Conservation (phyloP, 805 yeast species). For the Ogataea siamensis region DNA sequence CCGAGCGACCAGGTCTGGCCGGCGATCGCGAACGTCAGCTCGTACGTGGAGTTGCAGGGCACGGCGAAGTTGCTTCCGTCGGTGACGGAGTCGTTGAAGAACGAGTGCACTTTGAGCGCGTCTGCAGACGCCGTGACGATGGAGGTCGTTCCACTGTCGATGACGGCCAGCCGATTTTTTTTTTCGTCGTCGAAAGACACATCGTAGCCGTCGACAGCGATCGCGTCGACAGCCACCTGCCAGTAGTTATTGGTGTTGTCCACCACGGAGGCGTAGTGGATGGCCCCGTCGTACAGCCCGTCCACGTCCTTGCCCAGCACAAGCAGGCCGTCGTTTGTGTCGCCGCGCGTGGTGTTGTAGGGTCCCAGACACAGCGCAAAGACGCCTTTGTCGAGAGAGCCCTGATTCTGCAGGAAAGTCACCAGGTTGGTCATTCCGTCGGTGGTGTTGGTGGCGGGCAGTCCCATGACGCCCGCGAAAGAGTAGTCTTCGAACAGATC, state of each 20-base stretch:
- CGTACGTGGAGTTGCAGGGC: constrained; percentile 48
- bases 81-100: constrained; percentile 46
- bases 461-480: constrained; percentile 60
- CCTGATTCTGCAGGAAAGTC: constrained; percentile 35
- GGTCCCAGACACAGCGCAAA: constrained; percentile 48
- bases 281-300: constrained; percentile 40
- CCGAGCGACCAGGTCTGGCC: constrained; percentile 44
- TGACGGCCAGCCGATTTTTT: constrained; percentile 42
- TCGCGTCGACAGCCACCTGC: constrained; percentile 44
- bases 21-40: constrained; percentile 42
- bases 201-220: constrained; percentile 35
- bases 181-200: constrained; percentile 34
- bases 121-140: constrained; percentile 54
- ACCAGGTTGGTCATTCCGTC: constrained; percentile 40
- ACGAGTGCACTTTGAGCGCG: constrained; percentile 52
- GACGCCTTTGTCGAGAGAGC: constrained; percentile 35
- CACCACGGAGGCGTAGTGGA: constrained; percentile 40
- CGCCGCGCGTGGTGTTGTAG: constrained; percentile 19
- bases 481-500: constrained; percentile 49
- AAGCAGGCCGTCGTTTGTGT: constrained; percentile 40
- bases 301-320: constrained; percentile 41
- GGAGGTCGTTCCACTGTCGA: constrained; percentile 70
- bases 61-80: constrained; percentile 66
- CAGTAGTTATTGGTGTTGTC: constrained; percentile 42
- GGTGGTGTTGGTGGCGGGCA: constrained; percentile 45